These are phyloP conservation scores for Herpetomonas samuelpessoai DNA, from an alignment of 208 protist species.

Conservation along the genomic window DNA sequence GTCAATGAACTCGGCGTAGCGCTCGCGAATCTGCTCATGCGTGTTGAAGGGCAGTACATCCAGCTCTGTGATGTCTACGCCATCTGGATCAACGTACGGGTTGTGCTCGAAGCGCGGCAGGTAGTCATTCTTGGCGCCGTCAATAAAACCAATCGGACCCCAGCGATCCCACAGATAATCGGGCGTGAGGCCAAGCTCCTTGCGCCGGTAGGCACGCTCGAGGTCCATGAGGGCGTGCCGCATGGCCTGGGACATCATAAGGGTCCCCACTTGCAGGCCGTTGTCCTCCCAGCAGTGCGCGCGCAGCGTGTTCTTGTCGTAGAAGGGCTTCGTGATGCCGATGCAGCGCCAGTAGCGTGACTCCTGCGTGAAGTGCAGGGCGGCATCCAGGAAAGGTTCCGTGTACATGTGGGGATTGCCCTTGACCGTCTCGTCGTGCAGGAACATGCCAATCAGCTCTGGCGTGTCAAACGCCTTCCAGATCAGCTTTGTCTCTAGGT, in stretches of 20 bases:
- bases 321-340: slow-evolving; percentile 90
- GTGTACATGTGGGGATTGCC: slow-evolving; percentile 70
- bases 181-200: slow-evolving; percentile 79
- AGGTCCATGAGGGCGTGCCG: slow-evolving; percentile 88
- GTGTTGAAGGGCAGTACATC: slow-evolving; percentile 88
- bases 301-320: slow-evolving; percentile 73
- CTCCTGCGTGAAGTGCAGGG: slow-evolving; percentile 80
- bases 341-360: slow-evolving; percentile 89
- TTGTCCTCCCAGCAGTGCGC: slow-evolving; percentile 88
- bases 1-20: slow-evolving; percentile 85
- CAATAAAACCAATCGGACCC: slow-evolving; percentile 90
- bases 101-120: slow-evolving; percentile 88
- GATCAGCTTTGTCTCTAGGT: slow-evolving; percentile 85
- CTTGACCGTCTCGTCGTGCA: slow-evolving; percentile 86
- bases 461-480: slow-evolving; percentile 89
- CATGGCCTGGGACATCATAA: slow-evolving; percentile 87
- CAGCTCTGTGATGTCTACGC: slow-evolving; percentile 86
- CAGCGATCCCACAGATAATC: slow-evolving; percentile 91
- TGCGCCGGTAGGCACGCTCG: slow-evolving; percentile 77
- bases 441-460: slow-evolving; percentile 77
- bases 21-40: slow-evolving; percentile 85
- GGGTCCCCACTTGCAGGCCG: slow-evolving; percentile 77
- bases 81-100: slow-evolving; percentile 86
- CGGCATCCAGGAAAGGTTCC: slow-evolving; percentile 62
- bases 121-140: slow-evolving; percentile 76